A percentile compares a stretch with the other conserved stretches of the same genome.
Conservation (phyloP, 768 basidiomycete genomes). For the Termitomyces sp. region DNA sequence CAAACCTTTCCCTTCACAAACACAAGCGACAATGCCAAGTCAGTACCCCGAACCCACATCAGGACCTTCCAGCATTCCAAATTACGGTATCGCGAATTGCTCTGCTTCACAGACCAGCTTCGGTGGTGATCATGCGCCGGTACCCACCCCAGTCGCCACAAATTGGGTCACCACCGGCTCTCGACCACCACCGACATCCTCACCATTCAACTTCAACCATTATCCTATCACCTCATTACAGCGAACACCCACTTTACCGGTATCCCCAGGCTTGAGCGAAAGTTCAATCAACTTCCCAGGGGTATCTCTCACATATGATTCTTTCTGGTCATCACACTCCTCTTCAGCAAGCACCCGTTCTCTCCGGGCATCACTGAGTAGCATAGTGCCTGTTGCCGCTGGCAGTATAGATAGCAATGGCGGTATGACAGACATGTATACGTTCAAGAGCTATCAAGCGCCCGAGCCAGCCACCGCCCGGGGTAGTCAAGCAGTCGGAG, state of each 20-base stretch:
- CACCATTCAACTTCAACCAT: conserved; percentile 9
- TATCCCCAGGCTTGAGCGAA: conserved; percentile 4
- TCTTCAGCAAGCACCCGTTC: conserved; percentile 15
- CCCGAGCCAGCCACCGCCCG: not conserved
- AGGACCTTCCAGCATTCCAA: not conserved
- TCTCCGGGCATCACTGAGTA: conserved; percentile 12
- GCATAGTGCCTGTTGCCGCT: not conserved
- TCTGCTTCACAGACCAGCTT: not conserved
- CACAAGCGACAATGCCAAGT: not conserved
- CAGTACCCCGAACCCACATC: conserved; percentile 2
- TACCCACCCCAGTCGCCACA: conserved; percentile 1
- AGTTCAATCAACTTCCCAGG: conserved; percentile 22
- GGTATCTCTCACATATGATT: conserved; percentile 51
- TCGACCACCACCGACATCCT: conserved; percentile 1
- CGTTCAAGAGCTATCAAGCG: not conserved
- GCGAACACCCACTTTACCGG: conserved; percentile 7
- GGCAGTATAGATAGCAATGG: not conserved
- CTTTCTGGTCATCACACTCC: conserved; percentile 56
- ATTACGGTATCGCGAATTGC: not conserved
- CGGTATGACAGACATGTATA: not conserved
- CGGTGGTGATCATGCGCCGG: not conserved
- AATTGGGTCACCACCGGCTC: conserved; percentile 3
- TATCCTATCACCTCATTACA: conserved; percentile 6
- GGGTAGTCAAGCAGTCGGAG: not conserved
- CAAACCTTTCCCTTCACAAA: conserved; percentile 2